Evolutionary conservation across 495 filamentous ascomycete species (phyloP).

Genomic region (Penicillium turbatum): DNA sequence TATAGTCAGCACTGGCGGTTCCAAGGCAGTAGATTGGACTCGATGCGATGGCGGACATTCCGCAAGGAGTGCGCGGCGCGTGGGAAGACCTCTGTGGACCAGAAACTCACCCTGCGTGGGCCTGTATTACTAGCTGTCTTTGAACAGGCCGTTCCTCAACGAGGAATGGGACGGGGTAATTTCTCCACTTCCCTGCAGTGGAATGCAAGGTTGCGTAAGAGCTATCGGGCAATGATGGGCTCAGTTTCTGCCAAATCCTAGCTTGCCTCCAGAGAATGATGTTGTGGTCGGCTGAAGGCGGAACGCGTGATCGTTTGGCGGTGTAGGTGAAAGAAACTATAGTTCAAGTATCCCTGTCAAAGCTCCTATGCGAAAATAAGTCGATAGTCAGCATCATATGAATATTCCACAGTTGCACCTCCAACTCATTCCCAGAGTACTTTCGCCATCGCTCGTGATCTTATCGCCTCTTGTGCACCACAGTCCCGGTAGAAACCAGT

Average conservation of each 20-base stretch:
- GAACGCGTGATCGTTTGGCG: slow-evolving; percentile 10
- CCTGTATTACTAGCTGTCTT: background rate
- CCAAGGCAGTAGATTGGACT: background rate
- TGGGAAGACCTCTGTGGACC: background rate
- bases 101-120: slow-evolving; percentile 6
- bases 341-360: background rate
- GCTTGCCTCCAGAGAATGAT: slow-evolving; percentile 2
- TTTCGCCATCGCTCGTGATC: background rate
- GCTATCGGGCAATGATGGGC: background rate
- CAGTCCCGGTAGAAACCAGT: background rate
- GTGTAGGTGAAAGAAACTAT: slow-evolving; percentile 6
- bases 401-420: background rate
- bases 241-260: background rate
- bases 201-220: slow-evolving; percentile 16
- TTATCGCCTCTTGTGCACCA: background rate
- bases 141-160: slow-evolving; percentile 2
- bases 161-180: slow-evolving; percentile 7
- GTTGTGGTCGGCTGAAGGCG: slow-evolving; percentile 14
- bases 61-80: background rate
- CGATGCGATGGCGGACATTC: background rate
- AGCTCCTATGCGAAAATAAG: background rate
- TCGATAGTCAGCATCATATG: background rate
- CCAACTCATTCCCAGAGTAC: background rate
- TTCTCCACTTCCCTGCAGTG: slow-evolving; percentile 16
- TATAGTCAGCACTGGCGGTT: background rate